Conservation (phyloP, 495 filamentous ascomycete species). For the Lasiosphaeriaceae sp. region DNA sequence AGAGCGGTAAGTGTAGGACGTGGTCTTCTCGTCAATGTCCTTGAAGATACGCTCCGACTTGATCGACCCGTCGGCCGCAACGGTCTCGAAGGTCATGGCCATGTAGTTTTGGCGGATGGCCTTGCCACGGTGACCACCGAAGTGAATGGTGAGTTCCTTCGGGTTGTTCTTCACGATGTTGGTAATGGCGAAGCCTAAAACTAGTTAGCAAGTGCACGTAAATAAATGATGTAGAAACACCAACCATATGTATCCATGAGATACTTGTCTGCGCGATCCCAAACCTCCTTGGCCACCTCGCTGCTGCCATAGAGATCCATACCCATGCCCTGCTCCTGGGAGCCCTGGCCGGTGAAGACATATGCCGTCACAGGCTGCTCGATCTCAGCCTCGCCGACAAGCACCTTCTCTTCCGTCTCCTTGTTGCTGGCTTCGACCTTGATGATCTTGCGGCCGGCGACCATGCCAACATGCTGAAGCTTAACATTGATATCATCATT, state of each 20-base stretch:
- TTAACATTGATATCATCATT: conserved; percentile 93
- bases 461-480: conserved; percentile 95
- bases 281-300: conserved; percentile 90
- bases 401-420: conserved; percentile 91
- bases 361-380: conserved; percentile 97
- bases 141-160: conserved; percentile 97
- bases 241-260: conserved; percentile 98
- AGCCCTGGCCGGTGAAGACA: conserved; percentile 97
- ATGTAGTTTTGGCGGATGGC: conserved; percentile 98
- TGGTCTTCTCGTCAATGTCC: conserved; percentile 84
- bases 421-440: conserved; percentile 93
- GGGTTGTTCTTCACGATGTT: conserved; percentile 99
- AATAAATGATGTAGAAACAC: conserved; percentile 15
- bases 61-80: conserved; percentile 81
- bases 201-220: conserved; percentile 33
- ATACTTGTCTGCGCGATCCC: conserved; percentile 96
- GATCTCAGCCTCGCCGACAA: conserved; percentile 93
- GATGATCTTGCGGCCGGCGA: conserved; percentile 96
- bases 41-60: conserved; percentile 99
- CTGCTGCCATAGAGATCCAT: conserved; percentile 97
- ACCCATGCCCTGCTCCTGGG: conserved; percentile 98
- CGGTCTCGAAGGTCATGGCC: conserved; percentile 98
- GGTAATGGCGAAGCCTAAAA: conserved; percentile 84
- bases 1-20: conserved; percentile 94
- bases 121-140: conserved; percentile 93